A percentile compares a stretch with the other conserved stretches of the same genome.
These are phyloP conservation scores for Pezizomycotina sp. DNA, from an alignment of 2,329 filamentous ascomycete species.

Conservation along the genomic window DNA sequence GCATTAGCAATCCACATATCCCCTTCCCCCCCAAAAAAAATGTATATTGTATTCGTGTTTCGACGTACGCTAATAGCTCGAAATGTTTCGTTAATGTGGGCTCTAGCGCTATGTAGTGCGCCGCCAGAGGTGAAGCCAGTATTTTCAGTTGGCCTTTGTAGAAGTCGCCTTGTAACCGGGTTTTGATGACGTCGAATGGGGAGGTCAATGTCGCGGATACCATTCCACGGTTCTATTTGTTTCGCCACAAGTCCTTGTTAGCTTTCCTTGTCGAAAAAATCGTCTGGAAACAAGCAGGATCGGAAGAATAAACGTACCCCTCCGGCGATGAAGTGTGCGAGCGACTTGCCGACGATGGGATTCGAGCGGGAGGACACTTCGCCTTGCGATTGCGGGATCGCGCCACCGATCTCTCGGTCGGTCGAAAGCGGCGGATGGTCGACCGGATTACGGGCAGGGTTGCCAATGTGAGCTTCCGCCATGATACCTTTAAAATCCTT, in stretches of 20 bases:
- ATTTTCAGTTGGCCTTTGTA: slow-evolving; percentile 61
- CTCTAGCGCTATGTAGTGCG: slow-evolving; percentile 14
- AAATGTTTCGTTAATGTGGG: slow-evolving; percentile 67
- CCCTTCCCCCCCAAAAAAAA: slow-evolving; percentile 1
- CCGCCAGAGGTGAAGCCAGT: slow-evolving; percentile 11
- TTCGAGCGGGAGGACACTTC: slow-evolving; percentile 16
- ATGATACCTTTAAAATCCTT: too few relatives aligned
- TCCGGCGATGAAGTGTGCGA: slow-evolving; percentile 83
- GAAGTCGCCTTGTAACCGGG: slow-evolving; percentile 81
- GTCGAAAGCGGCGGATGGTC: slow-evolving; percentile 15
- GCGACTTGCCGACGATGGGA: slow-evolving; percentile 45
- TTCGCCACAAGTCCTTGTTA: too few relatives aligned
- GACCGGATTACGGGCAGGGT: too few relatives aligned
- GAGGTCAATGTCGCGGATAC: slow-evolving; percentile 83
- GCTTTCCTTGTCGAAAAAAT: slow-evolving; percentile 1
- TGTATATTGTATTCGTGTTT: not conserved
- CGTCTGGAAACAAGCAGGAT: slow-evolving; percentile 6
- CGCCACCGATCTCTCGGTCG: slow-evolving; percentile 16
- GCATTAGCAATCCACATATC: slow-evolving; percentile 3
- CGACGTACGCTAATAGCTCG: slow-evolving; percentile 59
- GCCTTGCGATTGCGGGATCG: slow-evolving; percentile 15
- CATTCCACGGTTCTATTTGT: slow-evolving; percentile 84
- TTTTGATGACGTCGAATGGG: slow-evolving; percentile 86
- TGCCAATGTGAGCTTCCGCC: too few relatives aligned
- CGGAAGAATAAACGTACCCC: slow-evolving; percentile 42